Evolutionary conservation across 495 filamentous ascomycete species (phyloP).

Genomic region (Neurospora tetraspora): DNA sequence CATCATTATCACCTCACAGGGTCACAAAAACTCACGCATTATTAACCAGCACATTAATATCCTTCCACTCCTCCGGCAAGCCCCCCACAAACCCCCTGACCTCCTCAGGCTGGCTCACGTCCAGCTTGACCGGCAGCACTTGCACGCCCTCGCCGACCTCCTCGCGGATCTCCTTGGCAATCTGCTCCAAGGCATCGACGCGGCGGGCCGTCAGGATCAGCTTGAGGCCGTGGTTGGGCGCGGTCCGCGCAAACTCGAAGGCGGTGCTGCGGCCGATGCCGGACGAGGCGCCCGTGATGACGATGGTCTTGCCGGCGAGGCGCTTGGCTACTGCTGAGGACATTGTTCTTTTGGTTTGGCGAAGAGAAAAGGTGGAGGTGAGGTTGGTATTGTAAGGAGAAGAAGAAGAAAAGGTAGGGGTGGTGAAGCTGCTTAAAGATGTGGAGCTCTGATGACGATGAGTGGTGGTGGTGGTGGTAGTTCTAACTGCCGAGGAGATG

Average conservation of each 20-base stretch:
- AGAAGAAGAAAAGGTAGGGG: not conserved
- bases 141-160: slow-evolving; percentile 75
- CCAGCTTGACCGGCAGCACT: slow-evolving; percentile 72
- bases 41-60: slow-evolving; percentile 87
- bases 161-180: slow-evolving; percentile 67
- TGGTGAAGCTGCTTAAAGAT: not conserved
- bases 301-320: slow-evolving; percentile 85
- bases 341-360: slow-evolving; percentile 41
- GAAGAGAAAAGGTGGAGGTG: not conserved
- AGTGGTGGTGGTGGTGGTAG: not conserved
- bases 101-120: slow-evolving; percentile 73
- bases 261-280: slow-evolving; percentile 84
- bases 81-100: slow-evolving; percentile 62
- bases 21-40: slow-evolving; percentile 65
- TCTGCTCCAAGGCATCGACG: slow-evolving; percentile 61
- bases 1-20: too few relatives aligned
- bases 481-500: not conserved
- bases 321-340: slow-evolving; percentile 60
- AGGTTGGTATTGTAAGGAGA: not conserved
- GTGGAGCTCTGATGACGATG: not conserved
- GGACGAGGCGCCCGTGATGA: slow-evolving; percentile 88
- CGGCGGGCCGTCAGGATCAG: slow-evolving; percentile 82
- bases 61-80: slow-evolving; percentile 73
- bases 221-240: slow-evolving; percentile 63
- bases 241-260: slow-evolving; percentile 82